These are phyloP conservation scores for Anisodus acutangulus DNA, from an alignment of 257 asterid species.

Conservation along the genomic window DNA sequence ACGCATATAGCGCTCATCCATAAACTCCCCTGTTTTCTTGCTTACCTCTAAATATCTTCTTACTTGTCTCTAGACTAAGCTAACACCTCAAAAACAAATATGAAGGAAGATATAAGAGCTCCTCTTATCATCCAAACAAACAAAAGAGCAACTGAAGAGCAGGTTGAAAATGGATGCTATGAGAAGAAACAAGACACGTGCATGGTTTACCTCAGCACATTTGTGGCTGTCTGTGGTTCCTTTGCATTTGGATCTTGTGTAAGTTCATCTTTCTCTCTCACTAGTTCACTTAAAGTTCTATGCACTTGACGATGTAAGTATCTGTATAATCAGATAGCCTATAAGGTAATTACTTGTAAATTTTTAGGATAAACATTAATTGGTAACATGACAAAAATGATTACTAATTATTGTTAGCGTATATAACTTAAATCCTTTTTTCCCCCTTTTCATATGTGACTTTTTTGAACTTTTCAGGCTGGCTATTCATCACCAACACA, in stretches of 20 bases:
- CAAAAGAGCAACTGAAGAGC: conserved; percentile 36
- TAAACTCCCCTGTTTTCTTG: conserved; percentile 1
- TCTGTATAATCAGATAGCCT: neutral
- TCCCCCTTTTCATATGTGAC: neutral
- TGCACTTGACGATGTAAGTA: neutral
- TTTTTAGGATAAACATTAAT: neutral
- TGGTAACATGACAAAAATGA: neutral
- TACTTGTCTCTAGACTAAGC: neutral
- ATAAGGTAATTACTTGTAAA: neutral
- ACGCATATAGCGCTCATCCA: conserved; percentile 12
- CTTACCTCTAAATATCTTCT: neutral
- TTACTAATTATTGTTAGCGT: neutral
- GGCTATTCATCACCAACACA: conserved; percentile 98
- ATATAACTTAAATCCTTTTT: neutral
- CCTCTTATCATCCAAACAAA: conserved; percentile 53
- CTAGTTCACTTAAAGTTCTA: neutral
- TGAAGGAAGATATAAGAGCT: conserved; percentile 44
- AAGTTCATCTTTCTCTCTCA: conserved; percentile 31
- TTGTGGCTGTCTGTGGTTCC: conserved; percentile 88
- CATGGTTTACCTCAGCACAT: conserved; percentile 80
- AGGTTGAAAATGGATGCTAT: conserved; percentile 20
- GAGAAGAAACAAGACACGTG: conserved; percentile 55
- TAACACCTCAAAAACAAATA: conserved; percentile 21
- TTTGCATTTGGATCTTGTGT: conserved; percentile 89
- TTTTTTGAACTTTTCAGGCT: conserved; percentile 52